These are phyloP conservation scores for Cymbopogon citratus DNA, from an alignment of 176 grass and related monocot genomes.

Conservation along the genomic window DNA sequence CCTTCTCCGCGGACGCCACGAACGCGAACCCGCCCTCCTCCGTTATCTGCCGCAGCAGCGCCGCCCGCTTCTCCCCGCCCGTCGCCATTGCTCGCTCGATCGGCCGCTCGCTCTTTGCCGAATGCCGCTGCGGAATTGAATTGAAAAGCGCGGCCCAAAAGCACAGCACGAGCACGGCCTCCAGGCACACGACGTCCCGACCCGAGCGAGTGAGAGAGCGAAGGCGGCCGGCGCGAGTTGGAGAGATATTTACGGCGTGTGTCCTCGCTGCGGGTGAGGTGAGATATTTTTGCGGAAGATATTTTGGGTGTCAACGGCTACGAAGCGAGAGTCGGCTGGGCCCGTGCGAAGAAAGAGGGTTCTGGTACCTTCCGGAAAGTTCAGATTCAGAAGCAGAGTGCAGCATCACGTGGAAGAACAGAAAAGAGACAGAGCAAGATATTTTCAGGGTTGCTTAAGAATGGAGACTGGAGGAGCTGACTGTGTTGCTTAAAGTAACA, in stretches of 20 bases:
- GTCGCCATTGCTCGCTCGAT: slow-evolving; percentile 14
- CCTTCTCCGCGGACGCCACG: slow-evolving; percentile 79
- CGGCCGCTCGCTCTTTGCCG: background rate
- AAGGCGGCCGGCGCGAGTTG: background rate
- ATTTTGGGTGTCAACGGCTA: slow-evolving; percentile 21
- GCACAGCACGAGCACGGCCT: too few relatives aligned
- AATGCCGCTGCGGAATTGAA: background rate
- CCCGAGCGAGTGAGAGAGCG: background rate
- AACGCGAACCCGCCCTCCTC: slow-evolving; percentile 95
- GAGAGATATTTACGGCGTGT: slow-evolving; percentile 10
- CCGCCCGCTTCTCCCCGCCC: slow-evolving; percentile 45
- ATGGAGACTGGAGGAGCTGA: background rate
- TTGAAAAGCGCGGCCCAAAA: slow-evolving; percentile 14
- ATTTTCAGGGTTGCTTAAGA: background rate
- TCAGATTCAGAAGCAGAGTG: background rate
- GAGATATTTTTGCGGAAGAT: slow-evolving; percentile 40
- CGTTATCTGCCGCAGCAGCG: slow-evolving; percentile 66
- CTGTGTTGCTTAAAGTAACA: background rate
- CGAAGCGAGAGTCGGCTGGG: background rate
- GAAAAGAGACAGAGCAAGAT: background rate
- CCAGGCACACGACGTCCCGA: too few relatives aligned
- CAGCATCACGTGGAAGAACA: background rate
- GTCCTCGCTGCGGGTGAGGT: background rate
- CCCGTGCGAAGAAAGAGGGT: background rate
- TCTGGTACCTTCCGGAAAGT: slow-evolving; percentile 27